Evolutionary conservation across 805 yeast genomes (phyloP).

Genomic region (Grigorovia jiainica): DNA sequence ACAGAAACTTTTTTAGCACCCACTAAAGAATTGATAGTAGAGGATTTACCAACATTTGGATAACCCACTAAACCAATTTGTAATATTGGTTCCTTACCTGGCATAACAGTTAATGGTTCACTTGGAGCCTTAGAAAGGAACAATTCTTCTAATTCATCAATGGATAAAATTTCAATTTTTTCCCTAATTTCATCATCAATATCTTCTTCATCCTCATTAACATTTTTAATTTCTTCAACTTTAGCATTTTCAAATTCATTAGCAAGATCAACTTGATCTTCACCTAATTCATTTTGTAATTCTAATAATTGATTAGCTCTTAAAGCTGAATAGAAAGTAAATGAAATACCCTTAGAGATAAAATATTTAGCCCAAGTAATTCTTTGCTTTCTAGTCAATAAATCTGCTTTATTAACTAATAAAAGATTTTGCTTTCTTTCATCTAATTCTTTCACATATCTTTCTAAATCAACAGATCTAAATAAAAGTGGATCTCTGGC

Average conservation of each 20-base stretch:
- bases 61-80: conserved; percentile 96
- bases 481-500: conserved; percentile 89
- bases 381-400: conserved; percentile 70
- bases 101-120: conserved; percentile 40
- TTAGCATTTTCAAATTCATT: conserved; percentile 10
- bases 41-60: conserved; percentile 93
- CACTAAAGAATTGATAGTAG: conserved; percentile 94
- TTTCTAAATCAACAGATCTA: conserved; percentile 80
- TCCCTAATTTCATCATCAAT: conserved; percentile 32
- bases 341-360: conserved; percentile 55
- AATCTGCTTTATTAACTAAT: conserved; percentile 88
- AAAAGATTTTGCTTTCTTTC: conserved; percentile 70
- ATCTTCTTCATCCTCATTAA: conserved; percentile 21
- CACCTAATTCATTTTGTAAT: conserved; percentile 38
- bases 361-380: conserved; percentile 82
- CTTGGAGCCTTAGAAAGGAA: conserved; percentile 71
- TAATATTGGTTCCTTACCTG: conserved; percentile 52
- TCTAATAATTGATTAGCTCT: conserved; percentile 71
- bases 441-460: conserved; percentile 68
- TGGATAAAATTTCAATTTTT: conserved; percentile 60
- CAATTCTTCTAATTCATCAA: conserved; percentile 75
- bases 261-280: conserved; percentile 12
- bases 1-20: conserved; percentile 98
- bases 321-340: conserved; percentile 88
- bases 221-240: conserved; percentile 25